phyloP scores from a whole-genome alignment of 495 filamentous ascomycete genomes.

The Aspergillus wentii region DNA sequence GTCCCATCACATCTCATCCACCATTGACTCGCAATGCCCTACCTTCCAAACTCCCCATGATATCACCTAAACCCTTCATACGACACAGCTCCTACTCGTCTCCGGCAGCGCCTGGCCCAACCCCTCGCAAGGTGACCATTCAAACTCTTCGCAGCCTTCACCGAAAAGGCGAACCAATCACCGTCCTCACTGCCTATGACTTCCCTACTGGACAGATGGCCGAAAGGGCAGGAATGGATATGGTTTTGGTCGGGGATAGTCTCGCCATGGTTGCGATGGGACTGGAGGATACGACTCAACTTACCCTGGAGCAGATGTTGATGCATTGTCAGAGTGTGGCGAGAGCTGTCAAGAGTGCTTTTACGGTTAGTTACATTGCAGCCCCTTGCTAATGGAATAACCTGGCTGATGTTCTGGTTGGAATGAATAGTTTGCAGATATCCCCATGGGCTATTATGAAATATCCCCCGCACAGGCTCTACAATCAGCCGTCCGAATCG shows the following conservation, averaged over 20 bases:
- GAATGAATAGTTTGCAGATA: constrained; percentile 66
- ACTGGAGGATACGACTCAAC: constrained; percentile 90
- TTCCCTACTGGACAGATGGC: constrained; percentile 90
- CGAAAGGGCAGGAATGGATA: constrained; percentile 88
- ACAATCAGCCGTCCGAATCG: constrained; percentile 73
- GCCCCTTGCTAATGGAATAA: no score
- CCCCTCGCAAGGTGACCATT: constrained; percentile 73
- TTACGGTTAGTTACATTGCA: constrained; percentile 69
- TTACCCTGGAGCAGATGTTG: constrained; percentile 87
- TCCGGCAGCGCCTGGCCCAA: constrained; percentile 52
- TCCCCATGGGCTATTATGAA: constrained; percentile 98
- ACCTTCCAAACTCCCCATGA: no score
- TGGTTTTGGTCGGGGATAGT: constrained; percentile 92
- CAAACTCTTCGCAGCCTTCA: constrained; percentile 70
- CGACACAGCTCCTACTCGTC: constrained; percentile 83
- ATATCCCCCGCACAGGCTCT: constrained; percentile 82
- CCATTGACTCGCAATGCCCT: no score
- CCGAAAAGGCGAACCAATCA: constrained; percentile 80
- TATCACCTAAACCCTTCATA: no score
- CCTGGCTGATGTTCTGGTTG: no score
- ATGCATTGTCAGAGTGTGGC: constrained; percentile 90
- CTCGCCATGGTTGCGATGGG: constrained; percentile 97
- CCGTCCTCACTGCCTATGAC: constrained; percentile 95
- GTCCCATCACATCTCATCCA: no score
- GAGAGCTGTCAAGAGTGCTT: constrained; percentile 72